A percentile compares a stretch with the other conserved stretches of the same genome.
Conservation (phyloP, 345 rosid genomes). For the Acer saccharum region DNA sequence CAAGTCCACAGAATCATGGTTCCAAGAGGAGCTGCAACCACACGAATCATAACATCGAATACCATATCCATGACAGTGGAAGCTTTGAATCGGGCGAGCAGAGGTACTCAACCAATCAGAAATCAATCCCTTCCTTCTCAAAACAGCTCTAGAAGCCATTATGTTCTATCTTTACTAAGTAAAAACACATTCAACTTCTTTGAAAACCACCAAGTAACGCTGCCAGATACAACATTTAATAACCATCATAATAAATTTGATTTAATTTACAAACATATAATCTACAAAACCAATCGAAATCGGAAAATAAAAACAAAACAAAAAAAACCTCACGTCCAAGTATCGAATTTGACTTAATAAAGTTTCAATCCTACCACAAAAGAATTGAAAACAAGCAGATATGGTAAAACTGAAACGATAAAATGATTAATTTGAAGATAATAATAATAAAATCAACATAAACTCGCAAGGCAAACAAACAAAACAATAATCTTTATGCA, state of each 20-base stretch:
- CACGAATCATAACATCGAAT: conserved; percentile 30
- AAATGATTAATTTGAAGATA: background rate
- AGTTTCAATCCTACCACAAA: background rate
- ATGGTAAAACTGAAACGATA: background rate
- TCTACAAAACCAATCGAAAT: background rate
- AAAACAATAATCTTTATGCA: background rate
- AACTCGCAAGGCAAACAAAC: background rate
- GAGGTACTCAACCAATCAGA: conserved; percentile 47
- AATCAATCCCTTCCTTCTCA: conserved; percentile 53
- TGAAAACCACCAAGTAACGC: conserved; percentile 22
- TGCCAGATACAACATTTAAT: conserved; percentile 15
- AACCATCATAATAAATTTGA: conserved; percentile 6
- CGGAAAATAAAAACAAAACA: background rate
- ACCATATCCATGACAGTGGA: conserved; percentile 41
- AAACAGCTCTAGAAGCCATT: conserved; percentile 79
- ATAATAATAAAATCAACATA: background rate
- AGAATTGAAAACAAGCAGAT: background rate
- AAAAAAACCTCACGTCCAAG: background rate
- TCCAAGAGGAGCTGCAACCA: conserved; percentile 23
- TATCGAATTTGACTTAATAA: background rate
- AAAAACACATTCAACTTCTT: background rate
- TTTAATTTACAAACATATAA: background rate
- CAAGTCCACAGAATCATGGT: conserved; percentile 19
- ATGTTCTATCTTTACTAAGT: conserved; percentile 21
- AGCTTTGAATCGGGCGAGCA: conserved; percentile 38